Evolutionary conservation across 768 basidiomycete genomes (phyloP).

Genomic region (Collybia sordida): DNA sequence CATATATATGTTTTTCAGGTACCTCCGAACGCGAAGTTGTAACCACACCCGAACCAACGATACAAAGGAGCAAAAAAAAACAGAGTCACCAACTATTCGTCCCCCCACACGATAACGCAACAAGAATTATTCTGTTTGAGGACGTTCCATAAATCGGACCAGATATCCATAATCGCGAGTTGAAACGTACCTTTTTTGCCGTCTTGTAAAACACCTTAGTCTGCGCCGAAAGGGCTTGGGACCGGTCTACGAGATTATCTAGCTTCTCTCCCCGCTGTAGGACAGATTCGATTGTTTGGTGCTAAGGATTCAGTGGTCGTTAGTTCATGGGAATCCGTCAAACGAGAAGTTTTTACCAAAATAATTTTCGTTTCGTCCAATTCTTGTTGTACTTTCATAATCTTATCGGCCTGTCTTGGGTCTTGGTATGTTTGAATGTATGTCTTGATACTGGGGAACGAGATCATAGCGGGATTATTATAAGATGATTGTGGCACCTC

Average conservation of each 20-base stretch:
- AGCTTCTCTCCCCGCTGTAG: conserved; percentile 95
- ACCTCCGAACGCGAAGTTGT: too few relatives aligned
- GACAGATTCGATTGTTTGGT: conserved; percentile 99
- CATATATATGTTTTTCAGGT: too few relatives aligned
- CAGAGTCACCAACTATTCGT: too few relatives aligned
- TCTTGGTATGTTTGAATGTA: conserved; percentile 96
- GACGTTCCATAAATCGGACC: neutral
- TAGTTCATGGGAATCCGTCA: too few relatives aligned
- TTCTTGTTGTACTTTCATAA: conserved; percentile 98
- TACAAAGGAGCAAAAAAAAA: too few relatives aligned
- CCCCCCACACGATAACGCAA: conserved; percentile 75
- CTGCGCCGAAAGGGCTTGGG: conserved; percentile 82
- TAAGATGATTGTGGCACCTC: conserved; percentile 76
- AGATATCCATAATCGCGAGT: neutral
- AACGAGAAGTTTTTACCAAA: conserved; percentile 55
- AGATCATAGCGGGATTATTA: conserved; percentile 63
- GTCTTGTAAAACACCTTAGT: conserved; percentile 99
- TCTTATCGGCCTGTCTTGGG: conserved; percentile 93
- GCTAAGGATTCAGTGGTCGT: conserved; percentile 46
- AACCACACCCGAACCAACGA: too few relatives aligned
- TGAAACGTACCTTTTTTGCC: conserved; percentile 88
- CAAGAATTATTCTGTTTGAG: conserved; percentile 86
- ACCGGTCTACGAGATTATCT: conserved; percentile 93
- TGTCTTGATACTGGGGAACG: conserved; percentile 71
- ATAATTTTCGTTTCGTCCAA: conserved; percentile 99